Evolutionary conservation across 768 basidiomycete genomes (phyloP).

Genomic region (Kwoniella shandongensis): DNA sequence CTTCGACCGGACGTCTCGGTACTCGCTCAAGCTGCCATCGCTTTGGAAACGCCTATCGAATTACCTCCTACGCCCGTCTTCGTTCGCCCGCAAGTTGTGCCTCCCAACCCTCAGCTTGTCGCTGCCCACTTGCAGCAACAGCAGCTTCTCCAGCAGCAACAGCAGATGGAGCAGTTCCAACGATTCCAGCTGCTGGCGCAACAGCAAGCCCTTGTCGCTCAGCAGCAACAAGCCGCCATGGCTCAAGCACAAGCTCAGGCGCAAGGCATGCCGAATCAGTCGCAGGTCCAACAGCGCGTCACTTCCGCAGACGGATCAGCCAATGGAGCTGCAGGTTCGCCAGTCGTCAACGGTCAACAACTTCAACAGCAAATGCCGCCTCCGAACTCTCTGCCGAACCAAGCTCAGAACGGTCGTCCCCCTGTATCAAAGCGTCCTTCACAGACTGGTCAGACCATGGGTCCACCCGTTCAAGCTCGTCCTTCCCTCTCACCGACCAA

Average conservation of each 20-base stretch:
- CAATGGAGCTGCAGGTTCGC: constrained; percentile 1
- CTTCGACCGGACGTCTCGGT: constrained; percentile 36
- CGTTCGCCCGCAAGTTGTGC: constrained; percentile 30
- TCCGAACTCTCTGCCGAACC: constrained; percentile 13
- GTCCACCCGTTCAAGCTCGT: constrained; percentile 10
- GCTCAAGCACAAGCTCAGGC: constrained; percentile 27
- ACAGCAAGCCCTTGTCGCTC: constrained; percentile 24
- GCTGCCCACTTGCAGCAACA: constrained; percentile 39
- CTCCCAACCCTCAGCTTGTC: constrained; percentile 22
- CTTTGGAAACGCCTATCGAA: constrained; percentile 35
- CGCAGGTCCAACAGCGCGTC: constrained; percentile 8
- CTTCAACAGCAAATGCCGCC: constrained; percentile 11
- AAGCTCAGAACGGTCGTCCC: constrained; percentile 17
- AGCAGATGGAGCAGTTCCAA: constrained; percentile 39
- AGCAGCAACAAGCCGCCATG: constrained; percentile 29
- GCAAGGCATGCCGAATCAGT: constrained; percentile 5
- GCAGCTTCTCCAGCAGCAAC: constrained; percentile 19
- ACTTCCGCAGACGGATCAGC: constrained; percentile 16
- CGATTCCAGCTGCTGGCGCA: constrained; percentile 33
- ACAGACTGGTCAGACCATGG: constrained; percentile 12
- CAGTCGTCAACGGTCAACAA: constrained; percentile 9
- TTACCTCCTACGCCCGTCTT: constrained; percentile 41
- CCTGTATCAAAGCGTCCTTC: constrained; percentile 9
- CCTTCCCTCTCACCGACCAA: constrained; percentile 22
- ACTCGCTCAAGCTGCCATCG: constrained; percentile 27